Evolutionary conservation across 2,329 filamentous ascomycete species (phyloP).

Genomic region (Colletotrichum orchidophilum): DNA sequence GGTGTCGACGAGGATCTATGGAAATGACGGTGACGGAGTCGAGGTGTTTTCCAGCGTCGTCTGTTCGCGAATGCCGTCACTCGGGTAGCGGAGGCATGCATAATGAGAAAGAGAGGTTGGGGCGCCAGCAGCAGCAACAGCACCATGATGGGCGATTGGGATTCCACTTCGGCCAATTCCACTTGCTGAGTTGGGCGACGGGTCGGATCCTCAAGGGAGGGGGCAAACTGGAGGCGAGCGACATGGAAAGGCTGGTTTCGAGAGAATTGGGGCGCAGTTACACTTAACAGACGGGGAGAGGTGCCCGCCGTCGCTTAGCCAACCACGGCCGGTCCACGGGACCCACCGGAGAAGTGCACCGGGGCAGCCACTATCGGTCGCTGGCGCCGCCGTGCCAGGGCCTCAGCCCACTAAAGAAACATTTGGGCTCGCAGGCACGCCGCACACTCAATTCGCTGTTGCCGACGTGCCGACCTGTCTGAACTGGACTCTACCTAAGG

Average conservation of each 20-base stretch:
- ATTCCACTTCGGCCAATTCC: too few species aligned
- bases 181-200: too few species aligned
- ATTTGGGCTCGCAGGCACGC: neutral
- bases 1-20: neutral
- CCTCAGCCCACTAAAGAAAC: conserved; percentile 4
- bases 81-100: neutral
- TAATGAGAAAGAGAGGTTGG: neutral
- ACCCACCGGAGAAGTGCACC: neutral
- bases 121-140: neutral
- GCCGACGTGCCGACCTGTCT: neutral
- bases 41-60: neutral
- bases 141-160: too few species aligned
- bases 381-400: neutral
- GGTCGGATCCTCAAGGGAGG: neutral
- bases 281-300: conserved; percentile 5
- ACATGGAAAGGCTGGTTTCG: neutral
- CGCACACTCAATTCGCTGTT: neutral
- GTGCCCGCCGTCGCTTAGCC: conserved; percentile 22
- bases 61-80: neutral
- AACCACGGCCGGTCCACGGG: conserved; percentile 11
- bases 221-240: neutral
- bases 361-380: neutral
- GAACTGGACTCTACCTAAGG: too few species aligned
- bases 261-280: conserved; percentile 14
- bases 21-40: too few species aligned